Conservation (phyloP, 805 yeast genomes). For the Sungouiozyma intestinalis region DNA sequence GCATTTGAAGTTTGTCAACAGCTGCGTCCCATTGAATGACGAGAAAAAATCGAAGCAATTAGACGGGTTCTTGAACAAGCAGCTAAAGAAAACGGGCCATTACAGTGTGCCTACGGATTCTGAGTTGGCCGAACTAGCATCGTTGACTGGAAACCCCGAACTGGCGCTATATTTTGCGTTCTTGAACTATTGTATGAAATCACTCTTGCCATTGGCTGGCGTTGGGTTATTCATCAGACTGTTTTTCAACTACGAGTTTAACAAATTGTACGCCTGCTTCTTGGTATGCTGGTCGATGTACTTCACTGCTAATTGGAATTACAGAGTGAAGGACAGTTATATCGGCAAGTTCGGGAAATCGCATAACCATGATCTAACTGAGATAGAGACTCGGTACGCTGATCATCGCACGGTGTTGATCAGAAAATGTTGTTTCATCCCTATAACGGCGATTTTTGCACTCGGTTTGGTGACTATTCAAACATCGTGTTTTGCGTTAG, state of each 20-base stretch:
- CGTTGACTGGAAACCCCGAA: slow-evolving; percentile 22
- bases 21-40: slow-evolving; percentile 9
- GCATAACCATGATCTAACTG: slow-evolving; percentile 4
- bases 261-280: slow-evolving; percentile 45
- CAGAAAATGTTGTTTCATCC: slow-evolving; percentile 57
- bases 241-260: slow-evolving; percentile 29
- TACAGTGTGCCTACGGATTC: slow-evolving; percentile 8
- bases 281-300: slow-evolving; percentile 54
- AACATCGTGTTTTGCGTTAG: slow-evolving; percentile 58
- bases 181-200: slow-evolving; percentile 46
- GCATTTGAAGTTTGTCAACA: slow-evolving; percentile 6
- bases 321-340: slow-evolving; percentile 22
- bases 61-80: not conserved
- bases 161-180: slow-evolving; percentile 68
- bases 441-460: slow-evolving; percentile 51
- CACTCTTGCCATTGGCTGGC: slow-evolving; percentile 52
- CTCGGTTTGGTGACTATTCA: slow-evolving; percentile 50
- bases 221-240: slow-evolving; percentile 36
- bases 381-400: not conserved
- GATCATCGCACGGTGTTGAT: slow-evolving; percentile 22
- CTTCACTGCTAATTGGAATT: slow-evolving; percentile 53
- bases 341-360: slow-evolving; percentile 22
- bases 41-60: slow-evolving; percentile 3
- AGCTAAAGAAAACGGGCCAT: not conserved
- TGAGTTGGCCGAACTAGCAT: slow-evolving; percentile 30